A percentile compares a stretch with the other conserved stretches of the same genome.
Evolutionary conservation across 805 yeast species (phyloP).

Genomic region (Starmerella gropengiesseri): DNA sequence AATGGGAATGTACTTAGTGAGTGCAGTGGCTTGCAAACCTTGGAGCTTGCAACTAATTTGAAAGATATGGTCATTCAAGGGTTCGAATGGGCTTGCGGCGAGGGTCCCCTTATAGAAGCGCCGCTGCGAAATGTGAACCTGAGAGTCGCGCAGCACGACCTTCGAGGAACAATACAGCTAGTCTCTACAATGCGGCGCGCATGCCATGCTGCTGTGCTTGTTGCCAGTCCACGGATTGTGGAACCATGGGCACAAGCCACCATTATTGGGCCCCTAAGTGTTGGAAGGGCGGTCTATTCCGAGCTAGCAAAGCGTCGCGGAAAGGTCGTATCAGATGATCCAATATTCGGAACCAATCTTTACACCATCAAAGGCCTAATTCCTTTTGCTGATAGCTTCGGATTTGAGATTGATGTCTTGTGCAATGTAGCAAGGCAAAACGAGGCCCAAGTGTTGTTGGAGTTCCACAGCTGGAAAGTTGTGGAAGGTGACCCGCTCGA

Average conservation of each 20-base stretch:
- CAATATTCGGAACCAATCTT: constrained; percentile 66
- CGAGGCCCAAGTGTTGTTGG: constrained; percentile 56
- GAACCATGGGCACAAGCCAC: constrained; percentile 69
- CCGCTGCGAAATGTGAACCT: constrained; percentile 61
- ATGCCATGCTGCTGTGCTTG: constrained; percentile 65
- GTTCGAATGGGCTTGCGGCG: constrained; percentile 68
- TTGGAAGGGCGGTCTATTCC: constrained; percentile 40
- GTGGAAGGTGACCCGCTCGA: constrained; percentile 93
- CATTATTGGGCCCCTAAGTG: constrained; percentile 42
- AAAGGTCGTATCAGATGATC: constrained; percentile 35
- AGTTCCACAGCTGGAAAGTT: constrained; percentile 54
- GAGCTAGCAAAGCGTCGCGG: constrained; percentile 64
- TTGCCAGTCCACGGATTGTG: constrained; percentile 65
- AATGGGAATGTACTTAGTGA: not conserved
- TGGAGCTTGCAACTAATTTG: not conserved
- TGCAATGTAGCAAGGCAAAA: constrained; percentile 61
- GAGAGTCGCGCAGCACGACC: constrained; percentile 49
- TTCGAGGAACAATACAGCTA: constrained; percentile 52
- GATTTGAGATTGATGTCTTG: constrained; percentile 71
- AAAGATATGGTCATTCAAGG: constrained; percentile 40
- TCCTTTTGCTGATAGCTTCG: constrained; percentile 86
- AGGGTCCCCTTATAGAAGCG: constrained; percentile 91
- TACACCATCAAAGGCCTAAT: constrained; percentile 49
- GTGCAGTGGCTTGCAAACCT: not conserved
- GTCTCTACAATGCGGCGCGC: constrained; percentile 78